These are phyloP conservation scores for Mycocentrospora acerina DNA, from an alignment of 2,329 filamentous ascomycete species.

Conservation along the genomic window DNA sequence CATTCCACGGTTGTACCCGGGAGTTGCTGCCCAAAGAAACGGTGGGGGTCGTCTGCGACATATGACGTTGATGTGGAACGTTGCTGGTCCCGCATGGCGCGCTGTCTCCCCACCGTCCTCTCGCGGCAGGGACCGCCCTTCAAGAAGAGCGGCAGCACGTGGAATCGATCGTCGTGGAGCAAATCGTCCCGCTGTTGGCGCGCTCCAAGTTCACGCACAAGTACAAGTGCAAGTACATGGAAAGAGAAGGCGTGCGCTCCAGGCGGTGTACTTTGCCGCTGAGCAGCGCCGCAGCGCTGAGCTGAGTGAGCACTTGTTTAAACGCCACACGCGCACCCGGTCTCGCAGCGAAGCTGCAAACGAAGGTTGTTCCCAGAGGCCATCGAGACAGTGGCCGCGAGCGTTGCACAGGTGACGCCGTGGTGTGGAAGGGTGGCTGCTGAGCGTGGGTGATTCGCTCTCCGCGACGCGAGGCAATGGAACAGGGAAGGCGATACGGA, in stretches of 20 bases:
- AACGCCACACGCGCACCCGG: constrained; percentile 1
- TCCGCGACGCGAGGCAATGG: too few relatives aligned
- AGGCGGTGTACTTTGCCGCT: constrained; percentile 13
- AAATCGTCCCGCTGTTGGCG: constrained; percentile 12
- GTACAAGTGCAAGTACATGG: constrained; percentile 5
- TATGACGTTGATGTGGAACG: constrained; percentile 18
- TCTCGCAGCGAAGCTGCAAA: constrained; percentile 11
- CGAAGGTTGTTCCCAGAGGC: constrained; percentile 4
- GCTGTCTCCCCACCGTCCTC: constrained; percentile 14
- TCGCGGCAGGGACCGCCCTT: constrained; percentile 13
- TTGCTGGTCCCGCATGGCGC: constrained; percentile 2
- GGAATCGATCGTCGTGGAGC: constrained; percentile 19
- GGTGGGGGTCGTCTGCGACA: constrained; percentile 10
- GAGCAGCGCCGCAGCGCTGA: constrained; percentile 5
- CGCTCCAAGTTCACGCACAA: constrained; percentile 8
- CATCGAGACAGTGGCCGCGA: not conserved
- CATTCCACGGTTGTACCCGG: too few relatives aligned
- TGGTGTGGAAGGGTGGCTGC: too few relatives aligned
- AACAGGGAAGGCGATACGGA: not conserved
- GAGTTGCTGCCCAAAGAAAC: too few relatives aligned
- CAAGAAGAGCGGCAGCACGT: constrained; percentile 16
- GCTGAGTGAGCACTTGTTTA: constrained; percentile 15
- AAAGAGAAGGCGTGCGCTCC: constrained; percentile 14
- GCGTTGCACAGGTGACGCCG: too few relatives aligned
- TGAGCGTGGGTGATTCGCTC: too few relatives aligned